Percentiles rank a stretch among this genome's conserved stretches.
These are phyloP conservation scores for Pisolithus sp. DNA, from an alignment of 768 basidiomycete genomes.

Conservation along the genomic window DNA sequence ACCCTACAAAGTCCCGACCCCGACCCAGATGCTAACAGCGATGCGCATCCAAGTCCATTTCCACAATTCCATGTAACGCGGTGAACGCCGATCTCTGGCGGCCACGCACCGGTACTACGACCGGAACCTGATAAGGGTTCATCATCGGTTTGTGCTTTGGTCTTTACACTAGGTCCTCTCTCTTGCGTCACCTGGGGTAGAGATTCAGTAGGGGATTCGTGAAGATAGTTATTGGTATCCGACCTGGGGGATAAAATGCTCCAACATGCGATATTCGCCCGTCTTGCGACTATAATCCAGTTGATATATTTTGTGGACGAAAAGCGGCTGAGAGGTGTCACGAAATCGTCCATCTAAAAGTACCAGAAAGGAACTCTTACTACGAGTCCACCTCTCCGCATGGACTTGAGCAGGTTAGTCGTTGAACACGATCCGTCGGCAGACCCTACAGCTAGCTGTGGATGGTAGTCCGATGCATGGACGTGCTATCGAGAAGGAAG, in stretches of 20 bases:
- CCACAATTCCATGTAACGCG: slow-evolving; percentile 77
- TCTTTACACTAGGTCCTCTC: slow-evolving; percentile 28
- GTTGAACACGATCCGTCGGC: slow-evolving; percentile 80
- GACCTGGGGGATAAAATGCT: slow-evolving; percentile 75
- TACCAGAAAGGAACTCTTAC: slow-evolving; percentile 35
- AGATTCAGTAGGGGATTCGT: neutral
- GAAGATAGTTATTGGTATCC: slow-evolving; percentile 1
- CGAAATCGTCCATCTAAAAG: neutral
- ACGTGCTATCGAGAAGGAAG: slow-evolving; percentile 43
- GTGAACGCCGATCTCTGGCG: slow-evolving; percentile 69
- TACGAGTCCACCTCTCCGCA: slow-evolving; percentile 63
- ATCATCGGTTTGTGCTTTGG: slow-evolving; percentile 26
- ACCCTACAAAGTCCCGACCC: slow-evolving; percentile 83
- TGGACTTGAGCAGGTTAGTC: slow-evolving; percentile 62
- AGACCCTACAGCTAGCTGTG: slow-evolving; percentile 75
- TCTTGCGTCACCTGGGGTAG: slow-evolving; percentile 41
- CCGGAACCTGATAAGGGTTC: slow-evolving; percentile 12
- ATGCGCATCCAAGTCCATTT: slow-evolving; percentile 55
- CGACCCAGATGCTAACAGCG: slow-evolving; percentile 69
- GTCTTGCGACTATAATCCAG: slow-evolving; percentile 79
- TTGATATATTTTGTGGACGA: slow-evolving; percentile 75
- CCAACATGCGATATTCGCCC: slow-evolving; percentile 81
- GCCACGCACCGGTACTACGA: slow-evolving; percentile 65
- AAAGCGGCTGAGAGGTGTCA: slow-evolving; percentile 49
- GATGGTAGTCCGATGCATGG: slow-evolving; percentile 76